phyloP scores from a whole-genome alignment of 345 rosid species.

The Syzygium grande region DNA sequence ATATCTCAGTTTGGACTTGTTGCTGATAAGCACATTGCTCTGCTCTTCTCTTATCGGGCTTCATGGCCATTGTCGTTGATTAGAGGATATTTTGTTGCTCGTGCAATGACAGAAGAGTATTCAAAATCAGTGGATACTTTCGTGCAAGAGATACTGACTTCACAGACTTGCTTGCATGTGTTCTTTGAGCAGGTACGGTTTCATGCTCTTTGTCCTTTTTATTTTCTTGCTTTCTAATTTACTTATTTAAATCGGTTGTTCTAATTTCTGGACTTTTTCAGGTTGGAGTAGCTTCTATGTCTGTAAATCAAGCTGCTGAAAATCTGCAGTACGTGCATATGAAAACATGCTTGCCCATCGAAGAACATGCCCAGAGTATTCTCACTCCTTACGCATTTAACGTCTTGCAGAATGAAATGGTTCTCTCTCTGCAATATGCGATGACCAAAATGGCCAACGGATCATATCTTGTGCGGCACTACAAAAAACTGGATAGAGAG shows the following conservation, averaged over 20 bases:
- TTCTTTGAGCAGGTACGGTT: conserved; percentile 73
- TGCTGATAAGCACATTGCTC: conserved; percentile 66
- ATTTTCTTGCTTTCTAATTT: background rate
- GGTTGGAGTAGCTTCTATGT: conserved; percentile 51
- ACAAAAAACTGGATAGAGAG: conserved; percentile 79
- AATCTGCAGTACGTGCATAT: conserved; percentile 34
- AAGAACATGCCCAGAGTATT: conserved; percentile 69
- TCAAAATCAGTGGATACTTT: conserved; percentile 48
- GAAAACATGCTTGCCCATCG: conserved; percentile 78
- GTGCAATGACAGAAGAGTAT: conserved; percentile 54
- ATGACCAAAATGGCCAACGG: conserved; percentile 75
- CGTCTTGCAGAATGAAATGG: conserved; percentile 64
- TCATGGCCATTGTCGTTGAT: conserved; percentile 61
- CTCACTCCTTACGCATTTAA: conserved; percentile 80
- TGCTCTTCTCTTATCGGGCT: conserved; percentile 57
- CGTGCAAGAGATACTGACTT: conserved; percentile 46
- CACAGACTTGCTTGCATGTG: conserved; percentile 54
- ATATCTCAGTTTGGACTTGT: conserved; percentile 70
- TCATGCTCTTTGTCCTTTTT: background rate
- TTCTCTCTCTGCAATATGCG: conserved; percentile 70
- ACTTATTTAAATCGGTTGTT: background rate
- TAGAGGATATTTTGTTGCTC: conserved; percentile 70
- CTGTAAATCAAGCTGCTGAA: conserved; percentile 25
- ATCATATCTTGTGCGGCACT: conserved; percentile 65
- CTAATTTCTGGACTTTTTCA: conserved; percentile 17